phyloP scores from a whole-genome alignment of 768 basidiomycete species.

The Auriscalpium vulgare region DNA sequence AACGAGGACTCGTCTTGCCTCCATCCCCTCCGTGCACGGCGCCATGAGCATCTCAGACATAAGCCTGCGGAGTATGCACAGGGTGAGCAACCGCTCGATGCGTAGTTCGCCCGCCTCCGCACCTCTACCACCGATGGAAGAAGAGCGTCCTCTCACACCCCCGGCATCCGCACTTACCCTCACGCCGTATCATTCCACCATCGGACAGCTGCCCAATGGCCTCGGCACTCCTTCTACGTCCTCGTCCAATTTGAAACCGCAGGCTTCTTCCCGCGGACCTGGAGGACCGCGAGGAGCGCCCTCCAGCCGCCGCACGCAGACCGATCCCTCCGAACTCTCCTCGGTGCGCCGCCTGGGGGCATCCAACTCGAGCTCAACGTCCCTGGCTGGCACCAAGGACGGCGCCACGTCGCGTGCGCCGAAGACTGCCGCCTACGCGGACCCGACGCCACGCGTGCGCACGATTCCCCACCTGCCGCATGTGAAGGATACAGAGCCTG shows the following conservation, averaged over 20 bases:
- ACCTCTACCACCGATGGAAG: neutral
- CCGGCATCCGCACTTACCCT: neutral
- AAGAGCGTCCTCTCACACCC: slow-evolving; percentile 9
- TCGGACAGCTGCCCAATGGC: no score
- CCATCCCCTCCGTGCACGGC: neutral
- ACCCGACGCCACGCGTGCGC: slow-evolving; percentile 31
- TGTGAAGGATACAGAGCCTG: slow-evolving; percentile 47
- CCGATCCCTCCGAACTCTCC: slow-evolving; percentile 4
- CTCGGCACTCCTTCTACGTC: neutral
- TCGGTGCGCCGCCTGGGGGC: slow-evolving; percentile 7
- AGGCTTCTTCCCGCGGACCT: neutral
- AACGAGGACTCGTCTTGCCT: neutral
- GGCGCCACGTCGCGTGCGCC: slow-evolving; percentile 4
- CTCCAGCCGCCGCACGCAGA: slow-evolving; percentile 4
- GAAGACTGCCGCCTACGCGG: neutral
- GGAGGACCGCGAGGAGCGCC: neutral
- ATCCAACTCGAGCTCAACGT: slow-evolving; percentile 10
- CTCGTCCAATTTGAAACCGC: neutral
- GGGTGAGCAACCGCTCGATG: neutral
- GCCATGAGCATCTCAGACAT: neutral
- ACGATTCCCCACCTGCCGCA: slow-evolving; percentile 54
- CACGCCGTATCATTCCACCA: neutral
- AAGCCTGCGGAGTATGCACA: neutral
- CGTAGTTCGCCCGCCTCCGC: neutral
- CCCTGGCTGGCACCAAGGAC: slow-evolving; percentile 19